These are phyloP conservation scores for Heterobasidion annosum DNA, from an alignment of 1,284 basidiomycete species.

Conservation along the genomic window DNA sequence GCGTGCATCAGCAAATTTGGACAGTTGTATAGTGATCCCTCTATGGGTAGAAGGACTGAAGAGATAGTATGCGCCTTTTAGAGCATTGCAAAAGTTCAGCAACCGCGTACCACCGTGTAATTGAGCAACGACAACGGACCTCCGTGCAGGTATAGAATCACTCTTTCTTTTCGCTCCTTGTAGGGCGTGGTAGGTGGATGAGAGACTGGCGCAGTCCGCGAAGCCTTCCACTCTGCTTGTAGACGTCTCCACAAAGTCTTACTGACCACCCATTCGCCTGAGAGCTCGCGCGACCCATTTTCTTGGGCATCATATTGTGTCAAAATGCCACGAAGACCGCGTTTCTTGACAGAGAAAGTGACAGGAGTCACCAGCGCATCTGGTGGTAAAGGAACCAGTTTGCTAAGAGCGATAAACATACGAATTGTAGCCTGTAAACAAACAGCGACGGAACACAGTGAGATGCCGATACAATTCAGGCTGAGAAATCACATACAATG, in stretches of 20 bases:
- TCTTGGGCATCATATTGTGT: slow-evolving; percentile 68
- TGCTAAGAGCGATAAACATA: slow-evolving; percentile 72
- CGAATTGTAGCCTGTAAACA: slow-evolving; percentile 56
- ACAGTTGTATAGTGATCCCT: slow-evolving; percentile 85
- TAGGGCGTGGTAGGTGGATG: slow-evolving; percentile 11
- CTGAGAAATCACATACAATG: slow-evolving; percentile 43
- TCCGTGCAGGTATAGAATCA: slow-evolving; percentile 92
- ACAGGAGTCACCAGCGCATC: slow-evolving; percentile 95
- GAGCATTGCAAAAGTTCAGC: neutral
- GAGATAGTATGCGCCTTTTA: slow-evolving; percentile 82
- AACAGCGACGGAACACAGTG: neutral
- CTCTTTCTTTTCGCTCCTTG: slow-evolving; percentile 54
- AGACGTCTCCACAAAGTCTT: slow-evolving; percentile 84
- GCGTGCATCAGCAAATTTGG: slow-evolving; percentile 85
- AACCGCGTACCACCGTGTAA: too few relatives aligned
- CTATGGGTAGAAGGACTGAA: slow-evolving; percentile 94
- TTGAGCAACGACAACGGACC: slow-evolving; percentile 30
- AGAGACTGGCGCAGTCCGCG: slow-evolving; percentile 2
- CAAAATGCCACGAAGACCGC: slow-evolving; percentile 71
- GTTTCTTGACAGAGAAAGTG: slow-evolving; percentile 76
- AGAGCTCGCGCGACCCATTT: slow-evolving; percentile 70
- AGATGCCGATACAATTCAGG: neutral
- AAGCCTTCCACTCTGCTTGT: slow-evolving; percentile 73
- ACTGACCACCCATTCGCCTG: slow-evolving; percentile 95
- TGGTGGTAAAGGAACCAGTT: slow-evolving; percentile 82